Conservation (phyloP, 441 rosid genomes). For the Syzygium syzygioides region DNA sequence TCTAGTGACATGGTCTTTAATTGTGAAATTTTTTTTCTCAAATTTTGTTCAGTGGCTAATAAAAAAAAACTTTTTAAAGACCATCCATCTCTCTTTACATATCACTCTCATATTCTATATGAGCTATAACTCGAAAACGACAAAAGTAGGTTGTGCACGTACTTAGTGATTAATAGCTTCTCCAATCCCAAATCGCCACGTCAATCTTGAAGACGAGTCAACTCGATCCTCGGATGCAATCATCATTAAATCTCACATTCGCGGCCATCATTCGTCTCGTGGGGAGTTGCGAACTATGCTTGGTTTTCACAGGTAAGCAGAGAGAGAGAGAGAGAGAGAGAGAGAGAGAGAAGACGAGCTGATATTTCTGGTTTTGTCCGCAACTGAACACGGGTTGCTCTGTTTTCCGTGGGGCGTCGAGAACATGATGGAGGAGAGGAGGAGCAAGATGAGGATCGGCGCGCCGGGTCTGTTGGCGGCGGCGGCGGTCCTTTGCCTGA, state of each 20-base stretch:
- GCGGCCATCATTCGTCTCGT: not conserved
- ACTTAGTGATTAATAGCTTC: not conserved
- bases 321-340: too few relatives aligned
- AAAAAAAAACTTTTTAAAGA: not conserved
- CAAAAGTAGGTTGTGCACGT: not conserved
- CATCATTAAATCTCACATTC: not conserved
- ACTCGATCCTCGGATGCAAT: fast-evolving
- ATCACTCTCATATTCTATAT: not conserved
- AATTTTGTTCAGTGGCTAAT: not conserved
- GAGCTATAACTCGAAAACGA: not conserved
- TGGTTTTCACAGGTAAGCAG: not conserved
- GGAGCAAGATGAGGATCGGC: not conserved
- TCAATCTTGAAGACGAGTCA: not conserved
- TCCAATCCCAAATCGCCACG: not conserved
- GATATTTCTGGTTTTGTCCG: not conserved
- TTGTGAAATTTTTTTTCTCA: too few relatives aligned
- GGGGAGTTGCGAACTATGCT: not conserved
- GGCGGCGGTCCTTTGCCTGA: not conserved
- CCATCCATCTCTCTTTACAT: not conserved
- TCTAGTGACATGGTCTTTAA: not conserved
- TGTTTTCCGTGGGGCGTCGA: not conserved
- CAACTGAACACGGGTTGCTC: not conserved
- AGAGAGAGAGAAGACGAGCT: not conserved
- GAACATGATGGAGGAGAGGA: not conserved
- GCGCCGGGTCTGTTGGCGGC: not conserved